Conservation (phyloP, 148 eudicot species). For the Heliosperma pusillum region DNA sequence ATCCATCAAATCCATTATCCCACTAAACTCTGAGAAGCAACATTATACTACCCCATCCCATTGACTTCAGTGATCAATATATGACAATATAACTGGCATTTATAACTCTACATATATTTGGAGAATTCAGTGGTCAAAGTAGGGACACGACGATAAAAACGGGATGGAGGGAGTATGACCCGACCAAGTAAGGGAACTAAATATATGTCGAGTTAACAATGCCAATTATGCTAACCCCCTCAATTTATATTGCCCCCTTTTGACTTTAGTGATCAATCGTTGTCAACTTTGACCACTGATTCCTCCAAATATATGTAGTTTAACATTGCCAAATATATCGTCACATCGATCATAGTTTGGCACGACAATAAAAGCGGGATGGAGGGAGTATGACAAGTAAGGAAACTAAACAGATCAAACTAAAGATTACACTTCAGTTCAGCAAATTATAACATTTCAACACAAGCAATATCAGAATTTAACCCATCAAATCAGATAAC, state of each 20-base stretch:
- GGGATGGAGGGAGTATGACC: neutral
- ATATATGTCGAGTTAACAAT: too few relatives aligned
- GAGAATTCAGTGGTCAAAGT: too few relatives aligned
- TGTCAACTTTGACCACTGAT: neutral
- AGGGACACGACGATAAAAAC: neutral
- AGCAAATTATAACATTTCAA: constrained; percentile 16
- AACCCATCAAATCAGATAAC: neutral
- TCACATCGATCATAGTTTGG: neutral
- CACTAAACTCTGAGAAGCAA: neutral
- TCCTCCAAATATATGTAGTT: too few relatives aligned
- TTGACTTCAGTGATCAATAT: too few relatives aligned
- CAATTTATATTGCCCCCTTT: neutral
- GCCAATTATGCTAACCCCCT: too few relatives aligned
- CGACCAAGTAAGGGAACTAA: constrained; percentile 11
- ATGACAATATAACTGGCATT: too few relatives aligned
- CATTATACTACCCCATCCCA: neutral
- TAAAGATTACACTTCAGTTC: constrained; percentile 3
- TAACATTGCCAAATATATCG: neutral
- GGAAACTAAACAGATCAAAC: constrained; percentile 15
- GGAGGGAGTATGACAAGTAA: constrained; percentile 5
- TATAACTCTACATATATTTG: too few relatives aligned
- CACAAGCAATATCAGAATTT: constrained; percentile 4
- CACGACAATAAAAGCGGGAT: neutral
- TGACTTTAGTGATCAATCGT: neutral
- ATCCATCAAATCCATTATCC: neutral